Percentiles rank a stretch among this genome's conserved stretches.
Conservation (phyloP, 768 basidiomycete genomes). For the Antrodiella citrinella region DNA sequence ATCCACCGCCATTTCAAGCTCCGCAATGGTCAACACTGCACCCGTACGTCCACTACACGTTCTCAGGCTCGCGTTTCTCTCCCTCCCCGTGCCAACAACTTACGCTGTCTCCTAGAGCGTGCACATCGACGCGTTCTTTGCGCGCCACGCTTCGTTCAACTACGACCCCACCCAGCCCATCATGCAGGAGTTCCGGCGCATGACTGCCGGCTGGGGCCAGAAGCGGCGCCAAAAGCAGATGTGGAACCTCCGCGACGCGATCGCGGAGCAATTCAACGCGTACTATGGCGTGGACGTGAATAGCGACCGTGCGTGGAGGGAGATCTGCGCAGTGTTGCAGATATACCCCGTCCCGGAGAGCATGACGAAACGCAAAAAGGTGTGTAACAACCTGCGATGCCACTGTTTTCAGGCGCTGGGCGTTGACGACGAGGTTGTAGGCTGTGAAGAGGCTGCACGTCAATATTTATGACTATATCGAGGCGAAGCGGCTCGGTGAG, state of each 20-base stretch:
- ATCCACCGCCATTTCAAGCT: no score
- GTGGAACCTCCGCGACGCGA: neutral
- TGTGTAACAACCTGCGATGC: neutral
- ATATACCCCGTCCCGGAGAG: neutral
- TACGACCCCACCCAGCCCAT: neutral
- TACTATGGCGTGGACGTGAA: neutral
- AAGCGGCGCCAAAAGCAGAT: neutral
- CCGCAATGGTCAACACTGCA: neutral
- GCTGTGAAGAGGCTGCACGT: neutral
- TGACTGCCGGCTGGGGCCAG: neutral
- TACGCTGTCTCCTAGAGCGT: neutral
- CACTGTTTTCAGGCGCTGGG: neutral
- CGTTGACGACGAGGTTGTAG: neutral
- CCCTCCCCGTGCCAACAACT: neutral
- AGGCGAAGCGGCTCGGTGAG: neutral
- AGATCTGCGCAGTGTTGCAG: neutral
- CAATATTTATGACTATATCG: neutral
- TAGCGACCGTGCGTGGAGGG: neutral
- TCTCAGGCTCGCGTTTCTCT: neutral
- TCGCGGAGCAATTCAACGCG: neutral
- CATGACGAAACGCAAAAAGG: neutral
- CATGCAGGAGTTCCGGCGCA: neutral
- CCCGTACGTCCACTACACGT: neutral
- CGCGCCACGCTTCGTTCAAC: neutral
- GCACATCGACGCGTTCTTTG: conserved; percentile 1